Evolutionary conservation across 2,329 filamentous ascomycete species (phyloP), one percentile per base, ranked within the genome.

Genomic region (Fusarium decemcellulare): DNA sequence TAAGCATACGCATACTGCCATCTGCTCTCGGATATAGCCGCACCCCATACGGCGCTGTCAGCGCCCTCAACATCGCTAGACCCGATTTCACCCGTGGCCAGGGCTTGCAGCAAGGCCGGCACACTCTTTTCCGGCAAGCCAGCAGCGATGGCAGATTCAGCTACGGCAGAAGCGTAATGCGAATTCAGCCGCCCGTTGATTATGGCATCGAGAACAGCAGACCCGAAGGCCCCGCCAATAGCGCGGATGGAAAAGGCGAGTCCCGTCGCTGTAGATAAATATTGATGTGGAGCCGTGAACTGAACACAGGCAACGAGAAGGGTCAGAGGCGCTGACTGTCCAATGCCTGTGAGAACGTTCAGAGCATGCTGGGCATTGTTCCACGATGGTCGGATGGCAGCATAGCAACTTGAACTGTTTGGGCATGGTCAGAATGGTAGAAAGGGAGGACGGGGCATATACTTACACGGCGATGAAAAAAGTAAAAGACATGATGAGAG

Each of bases 1-100:
- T 58, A 58, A 12, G 55, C 55, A 23, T 58, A 40, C 7, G 55
- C 55, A 58, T 58, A 58, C 30, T 58, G 55, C 55, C 55, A 50
- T n/a, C 55, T 58, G 12, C 55, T 58, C 27, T 58, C 55, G 6
- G 55, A 58, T 50, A 58, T 42, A 10, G 55, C 55, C 7, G 55
- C 55, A 34, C 40, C 18, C 55, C 55, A 58, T n/a, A 58, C 44
- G 23, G 34, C 55, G 27, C 44, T 50, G 12, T 50, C n/a, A 23
- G 55, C 55, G 23, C 55, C 55, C 23, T 58, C 18, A 10, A 58
- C 15, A 5, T 58, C 55, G 30, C 44, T 42, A 11, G 55, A 58
- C 23, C 44, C 55, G 36, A 58, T 58, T 50, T 50, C 23, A 5
- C 55, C 55, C 14, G 44, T 50, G 23, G 55, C 34, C 10, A 58